phyloP scores from a whole-genome alignment of 441 rosid genomes.

The Hura crepitans region DNA sequence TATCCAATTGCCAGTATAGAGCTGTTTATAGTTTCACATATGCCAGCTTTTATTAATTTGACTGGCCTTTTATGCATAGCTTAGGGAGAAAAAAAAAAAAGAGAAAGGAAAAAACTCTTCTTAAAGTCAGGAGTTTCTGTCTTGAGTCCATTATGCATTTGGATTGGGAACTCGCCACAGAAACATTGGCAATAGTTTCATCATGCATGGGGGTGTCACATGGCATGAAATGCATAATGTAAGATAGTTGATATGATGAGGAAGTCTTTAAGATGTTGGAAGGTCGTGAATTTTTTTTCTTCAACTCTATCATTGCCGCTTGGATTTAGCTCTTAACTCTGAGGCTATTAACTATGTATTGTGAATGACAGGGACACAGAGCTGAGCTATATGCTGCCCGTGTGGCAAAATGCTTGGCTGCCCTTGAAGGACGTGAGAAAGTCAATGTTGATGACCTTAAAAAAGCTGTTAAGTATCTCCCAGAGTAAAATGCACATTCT shows the following conservation, averaged over 20 bases:
- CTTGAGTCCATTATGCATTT: background rate
- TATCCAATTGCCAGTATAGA: background rate
- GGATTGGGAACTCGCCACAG: background rate
- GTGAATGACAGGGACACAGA: conserved; percentile 77
- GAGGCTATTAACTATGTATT: conserved; percentile 9
- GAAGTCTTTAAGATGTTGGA: background rate
- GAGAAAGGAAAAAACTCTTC: too few species aligned
- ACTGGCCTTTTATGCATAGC: background rate
- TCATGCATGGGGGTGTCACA: background rate
- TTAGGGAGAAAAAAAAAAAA: background rate
- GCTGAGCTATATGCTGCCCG: conserved; percentile 95
- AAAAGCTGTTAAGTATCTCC: conserved; percentile 76
- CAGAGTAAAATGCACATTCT: conserved; percentile 15
- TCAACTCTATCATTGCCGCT: conserved; percentile 9
- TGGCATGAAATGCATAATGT: background rate
- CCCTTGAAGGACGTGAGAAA: conserved; percentile 93
- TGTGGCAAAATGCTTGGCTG: conserved; percentile 95
- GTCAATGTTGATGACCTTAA: conserved; percentile 91
- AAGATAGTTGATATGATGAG: background rate
- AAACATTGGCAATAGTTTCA: background rate
- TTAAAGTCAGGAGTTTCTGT: too few species aligned
- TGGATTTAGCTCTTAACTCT: background rate
- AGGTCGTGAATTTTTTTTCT: background rate
- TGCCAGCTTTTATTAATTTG: background rate
- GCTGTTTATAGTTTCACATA: too few species aligned